phyloP scores from a whole-genome alignment of 345 rosid species.

The Durio zibethinus region DNA sequence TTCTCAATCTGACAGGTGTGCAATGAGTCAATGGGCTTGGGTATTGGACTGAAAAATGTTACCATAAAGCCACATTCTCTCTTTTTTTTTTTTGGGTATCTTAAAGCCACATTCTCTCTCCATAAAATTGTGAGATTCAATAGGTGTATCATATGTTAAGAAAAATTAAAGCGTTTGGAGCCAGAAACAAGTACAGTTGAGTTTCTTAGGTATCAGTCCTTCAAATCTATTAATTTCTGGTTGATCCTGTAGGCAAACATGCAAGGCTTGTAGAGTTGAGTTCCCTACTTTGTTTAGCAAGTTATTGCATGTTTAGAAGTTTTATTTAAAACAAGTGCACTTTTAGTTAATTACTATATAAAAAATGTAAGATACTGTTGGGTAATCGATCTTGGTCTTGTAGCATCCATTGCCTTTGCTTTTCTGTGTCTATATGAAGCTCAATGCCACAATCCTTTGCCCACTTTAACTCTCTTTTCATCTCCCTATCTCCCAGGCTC shows the following conservation, averaged over 20 bases:
- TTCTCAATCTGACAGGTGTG: neutral
- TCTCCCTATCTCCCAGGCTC: neutral
- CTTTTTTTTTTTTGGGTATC: no score
- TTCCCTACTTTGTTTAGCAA: neutral
- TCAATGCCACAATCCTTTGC: neutral
- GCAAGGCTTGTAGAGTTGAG: neutral
- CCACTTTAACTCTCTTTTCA: neutral
- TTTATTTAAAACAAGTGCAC: neutral
- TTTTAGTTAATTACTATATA: neutral
- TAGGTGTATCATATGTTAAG: neutral
- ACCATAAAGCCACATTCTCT: no score
- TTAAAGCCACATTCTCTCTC: neutral
- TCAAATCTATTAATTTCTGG: neutral
- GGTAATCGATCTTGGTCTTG: neutral
- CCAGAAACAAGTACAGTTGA: neutral
- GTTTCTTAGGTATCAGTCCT: neutral
- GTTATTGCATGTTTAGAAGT: neutral
- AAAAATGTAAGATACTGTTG: neutral
- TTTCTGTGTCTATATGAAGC: neutral
- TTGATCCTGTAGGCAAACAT: neutral
- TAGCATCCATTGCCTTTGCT: neutral
- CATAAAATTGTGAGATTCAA: neutral
- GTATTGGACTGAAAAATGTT: neutral
- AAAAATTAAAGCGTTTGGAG: neutral
- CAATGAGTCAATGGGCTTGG: neutral